Conservation (phyloP, 257 asterid species). For the Asclepias syriaca region DNA sequence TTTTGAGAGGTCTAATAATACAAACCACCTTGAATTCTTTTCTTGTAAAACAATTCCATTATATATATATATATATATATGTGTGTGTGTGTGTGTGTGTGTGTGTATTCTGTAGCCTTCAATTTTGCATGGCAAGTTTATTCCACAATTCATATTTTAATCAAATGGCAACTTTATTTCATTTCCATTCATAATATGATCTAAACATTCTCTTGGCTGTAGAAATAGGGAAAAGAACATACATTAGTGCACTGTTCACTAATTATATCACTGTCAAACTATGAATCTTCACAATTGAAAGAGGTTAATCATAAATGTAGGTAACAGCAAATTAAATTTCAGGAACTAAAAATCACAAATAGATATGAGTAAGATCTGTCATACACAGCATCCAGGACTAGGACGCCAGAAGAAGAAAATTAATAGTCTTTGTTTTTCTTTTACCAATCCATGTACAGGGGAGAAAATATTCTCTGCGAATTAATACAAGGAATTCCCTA, state of each 20-base stretch:
- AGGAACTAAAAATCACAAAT: background rate
- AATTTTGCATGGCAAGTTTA: conserved; percentile 1
- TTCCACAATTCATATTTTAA: background rate
- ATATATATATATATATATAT: background rate
- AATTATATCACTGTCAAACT: background rate
- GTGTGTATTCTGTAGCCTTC: background rate
- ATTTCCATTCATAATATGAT: conserved; percentile 3
- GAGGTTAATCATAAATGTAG: background rate
- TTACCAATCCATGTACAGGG: conserved; percentile 5
- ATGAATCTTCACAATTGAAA: background rate
- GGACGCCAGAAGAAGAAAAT: background rate
- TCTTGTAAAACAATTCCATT: conserved; percentile 30
- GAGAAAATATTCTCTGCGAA: background rate
- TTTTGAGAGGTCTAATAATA: conserved; percentile 21
- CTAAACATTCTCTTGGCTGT: conserved; percentile 5
- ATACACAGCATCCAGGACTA: background rate
- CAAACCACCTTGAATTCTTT: conserved; percentile 27
- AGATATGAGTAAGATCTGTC: background rate
- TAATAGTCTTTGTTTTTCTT: background rate
- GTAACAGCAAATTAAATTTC: background rate
- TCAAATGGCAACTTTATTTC: background rate
- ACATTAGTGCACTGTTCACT: background rate
- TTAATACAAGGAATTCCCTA: background rate
- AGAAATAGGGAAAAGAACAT: background rate
- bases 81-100: too few relatives aligned